Percentiles rank a stretch among this genome's conserved stretches.
Conservation (phyloP, 352 stramenopile genomes). For the Pythium monospermum region DNA sequence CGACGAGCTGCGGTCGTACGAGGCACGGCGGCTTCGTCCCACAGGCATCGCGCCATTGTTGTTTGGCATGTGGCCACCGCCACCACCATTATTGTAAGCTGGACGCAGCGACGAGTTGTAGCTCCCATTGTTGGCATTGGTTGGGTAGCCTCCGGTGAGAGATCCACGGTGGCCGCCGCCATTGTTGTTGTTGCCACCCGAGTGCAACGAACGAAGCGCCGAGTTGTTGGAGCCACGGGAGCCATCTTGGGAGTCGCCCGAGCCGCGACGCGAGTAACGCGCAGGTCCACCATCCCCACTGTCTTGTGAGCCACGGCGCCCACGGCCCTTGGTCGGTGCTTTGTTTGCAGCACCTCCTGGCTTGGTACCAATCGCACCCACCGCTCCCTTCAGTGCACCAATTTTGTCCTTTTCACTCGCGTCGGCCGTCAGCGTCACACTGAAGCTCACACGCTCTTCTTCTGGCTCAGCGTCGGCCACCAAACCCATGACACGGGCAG, state of each 20-base stretch:
- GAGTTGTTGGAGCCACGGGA: constrained; percentile 6
- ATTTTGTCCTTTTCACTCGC: constrained; percentile 51
- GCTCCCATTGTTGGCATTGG: background rate
- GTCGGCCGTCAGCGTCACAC: constrained; percentile 72
- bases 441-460: constrained; percentile 74
- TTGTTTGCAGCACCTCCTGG: constrained; percentile 24
- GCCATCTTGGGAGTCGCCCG: constrained; percentile 42
- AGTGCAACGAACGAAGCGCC: background rate
- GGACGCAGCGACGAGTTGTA: constrained; percentile 10
- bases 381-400: constrained; percentile 21
- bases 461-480: constrained; percentile 56
- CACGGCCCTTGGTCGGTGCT: constrained; percentile 22
- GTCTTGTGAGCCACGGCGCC: constrained; percentile 29
- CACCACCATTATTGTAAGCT: constrained; percentile 17
- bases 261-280: constrained; percentile 48
- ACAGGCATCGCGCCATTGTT: constrained; percentile 22
- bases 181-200: background rate
- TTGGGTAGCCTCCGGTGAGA: background rate
- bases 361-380: constrained; percentile 13
- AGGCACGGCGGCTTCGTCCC: constrained; percentile 15
- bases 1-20: constrained; percentile 31
- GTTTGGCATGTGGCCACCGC: too few relatives aligned
- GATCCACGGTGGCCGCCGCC: background rate
- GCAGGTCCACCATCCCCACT: constrained; percentile 18
- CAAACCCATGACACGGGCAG: constrained; percentile 79